Evolutionary conservation across 305 asterid genomes (phyloP).

Genomic region (Fraxinus greggii): DNA sequence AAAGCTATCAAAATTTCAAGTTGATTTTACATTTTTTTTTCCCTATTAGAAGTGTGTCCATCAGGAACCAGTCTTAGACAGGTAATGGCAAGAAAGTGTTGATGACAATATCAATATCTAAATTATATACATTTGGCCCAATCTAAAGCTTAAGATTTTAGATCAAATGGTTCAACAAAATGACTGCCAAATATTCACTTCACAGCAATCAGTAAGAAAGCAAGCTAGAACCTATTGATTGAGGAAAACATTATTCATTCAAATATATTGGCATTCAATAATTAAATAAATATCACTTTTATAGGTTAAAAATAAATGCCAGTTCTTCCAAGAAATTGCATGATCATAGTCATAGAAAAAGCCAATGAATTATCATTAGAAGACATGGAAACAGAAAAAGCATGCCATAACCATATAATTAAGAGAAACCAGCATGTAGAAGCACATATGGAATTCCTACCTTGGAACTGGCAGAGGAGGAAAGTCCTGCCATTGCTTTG

Average conservation of each 20-base stretch:
- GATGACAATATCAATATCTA: not conserved
- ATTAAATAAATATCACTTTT: not conserved
- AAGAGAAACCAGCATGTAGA: constrained; percentile 11
- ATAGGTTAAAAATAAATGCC: not conserved
- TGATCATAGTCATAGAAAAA: not conserved
- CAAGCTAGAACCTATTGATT: not conserved
- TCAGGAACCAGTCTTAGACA: not conserved
- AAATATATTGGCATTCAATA: not conserved
- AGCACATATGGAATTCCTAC: constrained; percentile 33
- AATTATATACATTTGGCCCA: not conserved
- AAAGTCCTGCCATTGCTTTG: constrained; percentile 67
- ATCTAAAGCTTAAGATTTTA: not conserved
- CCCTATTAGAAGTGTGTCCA: not conserved
- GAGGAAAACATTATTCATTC: not conserved
- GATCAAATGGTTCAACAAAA: not conserved
- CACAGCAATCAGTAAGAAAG: not conserved
- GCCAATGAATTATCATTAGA: constrained; percentile 2
- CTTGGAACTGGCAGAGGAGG: constrained; percentile 89
- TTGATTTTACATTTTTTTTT: not conserved
- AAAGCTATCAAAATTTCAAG: not conserved
- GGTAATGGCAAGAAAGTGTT: not conserved
- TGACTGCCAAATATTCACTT: not conserved
- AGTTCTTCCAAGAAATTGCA: constrained; percentile 1
- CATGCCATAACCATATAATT: not conserved
- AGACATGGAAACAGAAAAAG: constrained; percentile 13